Evolutionary conservation across 495 filamentous ascomycete genomes (phyloP).

Genomic region (Durotheca rogersii): DNA sequence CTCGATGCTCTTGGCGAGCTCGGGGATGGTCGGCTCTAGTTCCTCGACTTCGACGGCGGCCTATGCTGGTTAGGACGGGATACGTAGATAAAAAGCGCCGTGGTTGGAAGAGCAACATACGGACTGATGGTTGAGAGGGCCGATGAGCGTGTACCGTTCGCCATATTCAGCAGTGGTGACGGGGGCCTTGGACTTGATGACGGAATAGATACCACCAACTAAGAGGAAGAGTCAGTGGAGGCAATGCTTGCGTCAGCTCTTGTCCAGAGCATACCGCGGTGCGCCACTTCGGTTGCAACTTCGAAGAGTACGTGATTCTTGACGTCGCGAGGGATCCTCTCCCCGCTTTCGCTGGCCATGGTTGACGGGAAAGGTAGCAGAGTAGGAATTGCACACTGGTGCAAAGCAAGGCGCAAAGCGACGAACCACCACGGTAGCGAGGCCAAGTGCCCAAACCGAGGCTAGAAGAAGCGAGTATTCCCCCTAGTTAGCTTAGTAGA

Average conservation of each 20-base stretch:
- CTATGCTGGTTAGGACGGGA: slow-evolving; percentile 42
- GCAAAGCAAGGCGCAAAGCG: no score
- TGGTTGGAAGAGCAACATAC: slow-evolving; percentile 49
- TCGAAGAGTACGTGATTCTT: slow-evolving; percentile 74
- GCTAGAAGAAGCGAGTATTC: neutral
- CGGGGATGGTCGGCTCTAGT: slow-evolving; percentile 77
- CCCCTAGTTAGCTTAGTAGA: neutral
- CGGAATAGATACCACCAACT: slow-evolving; percentile 99
- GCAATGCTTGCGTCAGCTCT: no score
- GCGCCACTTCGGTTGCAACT: slow-evolving; percentile 93
- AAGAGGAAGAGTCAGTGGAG: slow-evolving; percentile 11
- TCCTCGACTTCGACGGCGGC: slow-evolving; percentile 96
- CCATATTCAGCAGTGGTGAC: slow-evolving; percentile 99
- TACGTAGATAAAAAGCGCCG: neutral
- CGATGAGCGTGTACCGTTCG: slow-evolving; percentile 92
- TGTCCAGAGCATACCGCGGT: slow-evolving; percentile 65
- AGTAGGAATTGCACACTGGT: neutral
- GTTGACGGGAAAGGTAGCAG: slow-evolving; percentile 4
- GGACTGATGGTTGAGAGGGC: slow-evolving; percentile 86
- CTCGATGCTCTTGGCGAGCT: slow-evolving; percentile 76
- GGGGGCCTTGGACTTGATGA: slow-evolving; percentile 97
- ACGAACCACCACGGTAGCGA: no score
- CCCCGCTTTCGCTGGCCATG: slow-evolving; percentile 39
- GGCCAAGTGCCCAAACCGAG: no score
- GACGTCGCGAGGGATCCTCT: slow-evolving; percentile 47